These are phyloP conservation scores for Lignosus rhinocerotis DNA, from an alignment of 1,284 basidiomycete genomes.

Conservation along the genomic window DNA sequence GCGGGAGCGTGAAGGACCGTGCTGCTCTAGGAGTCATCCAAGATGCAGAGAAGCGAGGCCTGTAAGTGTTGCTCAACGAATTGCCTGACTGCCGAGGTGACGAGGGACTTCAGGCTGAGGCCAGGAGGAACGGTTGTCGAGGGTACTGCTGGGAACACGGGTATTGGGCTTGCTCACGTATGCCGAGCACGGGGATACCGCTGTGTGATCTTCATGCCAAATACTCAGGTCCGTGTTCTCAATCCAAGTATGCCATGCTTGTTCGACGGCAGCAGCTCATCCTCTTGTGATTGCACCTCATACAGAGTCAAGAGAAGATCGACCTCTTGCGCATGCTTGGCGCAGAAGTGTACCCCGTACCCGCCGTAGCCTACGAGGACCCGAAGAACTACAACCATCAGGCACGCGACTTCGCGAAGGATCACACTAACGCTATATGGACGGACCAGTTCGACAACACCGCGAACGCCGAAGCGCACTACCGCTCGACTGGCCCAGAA, in stretches of 20 bases:
- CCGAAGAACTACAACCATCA: constrained; percentile 99
- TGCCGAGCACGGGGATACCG: constrained; percentile 93
- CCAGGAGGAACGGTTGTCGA: constrained; percentile 96
- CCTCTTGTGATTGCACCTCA: neutral
- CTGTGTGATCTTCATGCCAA: constrained; percentile 99
- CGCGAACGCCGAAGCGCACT: constrained; percentile 89
- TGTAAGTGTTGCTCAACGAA: constrained; percentile 45
- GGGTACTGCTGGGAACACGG: constrained; percentile 99
- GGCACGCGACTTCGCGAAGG: constrained; percentile 84
- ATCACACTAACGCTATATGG: constrained; percentile 93
- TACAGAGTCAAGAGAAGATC: constrained; percentile 97
- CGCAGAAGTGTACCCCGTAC: constrained; percentile 94
- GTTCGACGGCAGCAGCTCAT: neutral
- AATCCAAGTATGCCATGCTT: neutral
- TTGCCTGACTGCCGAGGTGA: neutral
- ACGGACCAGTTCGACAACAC: constrained; percentile 99
- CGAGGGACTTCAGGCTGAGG: constrained; percentile 58
- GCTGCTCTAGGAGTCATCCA: constrained; percentile 89
- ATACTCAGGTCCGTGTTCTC: constrained; percentile 70
- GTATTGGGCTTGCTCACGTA: constrained; percentile 94
- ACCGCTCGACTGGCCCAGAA: constrained; percentile 92
- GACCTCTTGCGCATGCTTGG: constrained; percentile 96
- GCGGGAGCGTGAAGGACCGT: constrained; percentile 98
- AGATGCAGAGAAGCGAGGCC: constrained; percentile 86
- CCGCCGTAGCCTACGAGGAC: constrained; percentile 96